Evolutionary conservation across 345 rosid genomes (phyloP).

Genomic region (Dipteronia dyeriana): DNA sequence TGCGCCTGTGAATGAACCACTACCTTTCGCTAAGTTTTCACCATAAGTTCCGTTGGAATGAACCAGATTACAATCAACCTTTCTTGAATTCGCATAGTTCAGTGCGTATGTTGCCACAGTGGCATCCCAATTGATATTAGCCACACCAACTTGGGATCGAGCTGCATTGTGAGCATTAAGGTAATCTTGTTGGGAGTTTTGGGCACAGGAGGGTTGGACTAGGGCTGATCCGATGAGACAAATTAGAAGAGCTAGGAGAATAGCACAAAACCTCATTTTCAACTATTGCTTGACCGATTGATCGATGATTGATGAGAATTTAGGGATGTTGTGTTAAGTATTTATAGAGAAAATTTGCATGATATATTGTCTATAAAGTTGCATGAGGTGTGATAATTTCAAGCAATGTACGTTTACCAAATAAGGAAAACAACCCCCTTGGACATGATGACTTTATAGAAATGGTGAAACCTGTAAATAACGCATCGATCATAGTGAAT

Average conservation of each 20-base stretch:
- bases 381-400: background rate
- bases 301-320: background rate
- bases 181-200: conserved; percentile 28
- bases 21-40: conserved; percentile 39
- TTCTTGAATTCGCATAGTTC: conserved; percentile 26
- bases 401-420: background rate
- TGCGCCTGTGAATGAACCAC: conserved; percentile 26
- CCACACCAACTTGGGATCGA: conserved; percentile 25
- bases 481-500: background rate
- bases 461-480: background rate
- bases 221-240: background rate
- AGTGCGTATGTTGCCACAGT: conserved; percentile 41
- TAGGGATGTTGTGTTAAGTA: background rate
- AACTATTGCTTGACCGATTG: background rate
- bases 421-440: conserved; percentile 17
- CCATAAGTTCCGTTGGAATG: conserved; percentile 42
- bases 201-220: conserved; percentile 11
- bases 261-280: background rate
- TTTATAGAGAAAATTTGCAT: background rate
- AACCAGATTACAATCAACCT: conserved; percentile 33
- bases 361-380: background rate
- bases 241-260: background rate
- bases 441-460: conserved; percentile 12
- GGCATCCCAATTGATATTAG: conserved; percentile 41
- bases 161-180: conserved; percentile 33